These are phyloP conservation scores for Chytridium lagenaria DNA, from an alignment of 371 early-diverging fungal genomes.

Conservation along the genomic window DNA sequence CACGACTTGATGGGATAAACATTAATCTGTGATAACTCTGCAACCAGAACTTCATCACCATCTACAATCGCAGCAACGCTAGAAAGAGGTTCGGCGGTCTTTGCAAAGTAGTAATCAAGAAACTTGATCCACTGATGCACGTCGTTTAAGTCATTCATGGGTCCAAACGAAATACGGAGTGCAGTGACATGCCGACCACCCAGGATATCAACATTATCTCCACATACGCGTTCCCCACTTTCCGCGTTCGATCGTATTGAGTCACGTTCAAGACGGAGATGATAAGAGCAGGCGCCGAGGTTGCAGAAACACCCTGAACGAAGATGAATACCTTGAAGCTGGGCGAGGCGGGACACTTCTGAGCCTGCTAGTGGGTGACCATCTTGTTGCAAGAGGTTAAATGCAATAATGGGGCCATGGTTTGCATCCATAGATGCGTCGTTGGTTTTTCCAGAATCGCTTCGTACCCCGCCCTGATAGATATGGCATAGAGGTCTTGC, in stretches of 20 bases:
- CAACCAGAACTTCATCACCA: neutral
- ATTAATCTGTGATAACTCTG: neutral
- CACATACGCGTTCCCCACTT: constrained; percentile 65
- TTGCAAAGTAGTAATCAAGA: constrained; percentile 33
- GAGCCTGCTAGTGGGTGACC: constrained; percentile 61
- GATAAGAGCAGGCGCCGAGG: constrained; percentile 71
- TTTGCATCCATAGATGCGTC: neutral
- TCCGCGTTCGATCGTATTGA: constrained; percentile 25
- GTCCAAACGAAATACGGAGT: constrained; percentile 75
- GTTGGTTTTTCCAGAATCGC: neutral
- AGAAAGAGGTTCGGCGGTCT: neutral
- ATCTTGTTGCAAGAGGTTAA: constrained; percentile 63
- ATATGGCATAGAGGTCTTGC: neutral
- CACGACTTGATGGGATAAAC: constrained; percentile 42
- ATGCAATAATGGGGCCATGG: constrained; percentile 71
- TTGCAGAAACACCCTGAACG: constrained; percentile 78
- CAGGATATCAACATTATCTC: constrained; percentile 64
- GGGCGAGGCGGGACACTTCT: constrained; percentile 66
- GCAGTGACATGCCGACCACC: constrained; percentile 67
- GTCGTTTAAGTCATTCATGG: constrained; percentile 63
- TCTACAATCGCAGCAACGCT: neutral
- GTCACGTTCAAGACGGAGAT: constrained; percentile 48
- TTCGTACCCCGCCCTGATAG: neutral
- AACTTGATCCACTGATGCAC: constrained; percentile 58
- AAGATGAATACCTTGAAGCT: constrained; percentile 65